A percentile compares a stretch with the other conserved stretches of the same genome.
These are phyloP conservation scores for Trichosporon asahii DNA, from an alignment of 1,284 basidiomycete genomes.

Conservation along the genomic window DNA sequence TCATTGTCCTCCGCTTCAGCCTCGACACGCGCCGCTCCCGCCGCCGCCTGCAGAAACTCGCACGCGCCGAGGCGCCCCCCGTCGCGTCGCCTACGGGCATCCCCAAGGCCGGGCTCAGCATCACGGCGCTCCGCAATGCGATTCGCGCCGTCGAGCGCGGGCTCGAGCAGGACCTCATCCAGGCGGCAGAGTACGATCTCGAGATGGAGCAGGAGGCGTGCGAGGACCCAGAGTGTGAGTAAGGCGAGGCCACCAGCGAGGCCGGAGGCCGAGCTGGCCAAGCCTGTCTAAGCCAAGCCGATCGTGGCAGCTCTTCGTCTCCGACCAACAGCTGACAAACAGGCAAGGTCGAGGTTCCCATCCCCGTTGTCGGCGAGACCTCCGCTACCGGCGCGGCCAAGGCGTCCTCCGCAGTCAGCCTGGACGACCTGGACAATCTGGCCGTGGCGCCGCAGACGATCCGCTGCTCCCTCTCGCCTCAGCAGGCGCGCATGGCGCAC, in stretches of 20 bases:
- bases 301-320: too few relatives aligned
- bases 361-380: neutral
- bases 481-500: constrained; percentile 39
- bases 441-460: constrained; percentile 21
- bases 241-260: too few relatives aligned
- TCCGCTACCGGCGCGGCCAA: neutral
- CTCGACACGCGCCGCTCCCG: constrained; percentile 37
- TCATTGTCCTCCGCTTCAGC: constrained; percentile 35
- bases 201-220: constrained; percentile 10
- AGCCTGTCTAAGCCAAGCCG: too few relatives aligned
- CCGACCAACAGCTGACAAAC: neutral
- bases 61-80: constrained; percentile 18
- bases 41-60: constrained; percentile 36
- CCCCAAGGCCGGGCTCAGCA: constrained; percentile 22
- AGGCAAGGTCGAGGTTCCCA: neutral
- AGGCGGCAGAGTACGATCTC: constrained; percentile 21
- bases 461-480: constrained; percentile 33
- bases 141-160: constrained; percentile 39
- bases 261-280: neutral
- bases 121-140: constrained; percentile 33
- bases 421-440: too few relatives aligned
- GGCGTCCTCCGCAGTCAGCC: neutral
- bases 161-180: constrained; percentile 40
- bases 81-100: constrained; percentile 29
- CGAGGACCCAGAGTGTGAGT: constrained; percentile 3